These are phyloP conservation scores for Cylindrotheca closterium DNA, from an alignment of 108 stramenopile genomes.

Conservation along the genomic window DNA sequence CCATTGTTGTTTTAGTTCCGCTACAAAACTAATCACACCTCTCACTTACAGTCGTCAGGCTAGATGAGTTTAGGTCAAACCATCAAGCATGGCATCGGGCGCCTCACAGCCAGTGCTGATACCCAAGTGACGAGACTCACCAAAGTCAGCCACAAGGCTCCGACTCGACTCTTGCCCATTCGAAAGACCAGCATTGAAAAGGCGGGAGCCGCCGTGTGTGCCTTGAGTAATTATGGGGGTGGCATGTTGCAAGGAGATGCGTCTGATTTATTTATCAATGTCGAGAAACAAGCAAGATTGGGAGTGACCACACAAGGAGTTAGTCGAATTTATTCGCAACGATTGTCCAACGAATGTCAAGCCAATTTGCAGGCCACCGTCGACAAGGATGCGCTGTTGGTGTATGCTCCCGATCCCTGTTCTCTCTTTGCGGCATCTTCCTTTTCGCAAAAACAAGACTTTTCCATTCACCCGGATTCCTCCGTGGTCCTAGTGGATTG, in stretches of 20 bases:
- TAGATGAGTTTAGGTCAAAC: slow-evolving; percentile 4
- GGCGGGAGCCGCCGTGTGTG: slow-evolving; percentile 57
- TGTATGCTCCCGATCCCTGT: slow-evolving; percentile 58
- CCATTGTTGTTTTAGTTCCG: too few relatives aligned
- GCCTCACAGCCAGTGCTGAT: slow-evolving; percentile 33
- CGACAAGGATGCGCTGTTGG: slow-evolving; percentile 34
- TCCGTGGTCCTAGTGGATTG: slow-evolving; percentile 49
- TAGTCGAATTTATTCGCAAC: slow-evolving; percentile 57
- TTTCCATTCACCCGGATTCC: slow-evolving; percentile 28
- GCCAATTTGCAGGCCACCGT: slow-evolving; percentile 31
- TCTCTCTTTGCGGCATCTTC: slow-evolving; percentile 32
- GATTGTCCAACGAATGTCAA: slow-evolving; percentile 17
- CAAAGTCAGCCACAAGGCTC: slow-evolving; percentile 48
- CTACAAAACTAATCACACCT: too few relatives aligned
- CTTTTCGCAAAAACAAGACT: slow-evolving; percentile 32
- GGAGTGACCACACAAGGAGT: slow-evolving; percentile 75
- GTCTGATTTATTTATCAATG: slow-evolving; percentile 45
- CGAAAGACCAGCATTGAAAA: slow-evolving; percentile 20
- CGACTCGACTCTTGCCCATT: slow-evolving; percentile 47
- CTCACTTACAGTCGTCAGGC: too few relatives aligned
- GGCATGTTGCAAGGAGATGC: slow-evolving; percentile 77
- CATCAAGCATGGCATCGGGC: slow-evolving; percentile 40
- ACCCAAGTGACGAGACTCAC: slow-evolving; percentile 36
- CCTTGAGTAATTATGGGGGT: slow-evolving; percentile 73
- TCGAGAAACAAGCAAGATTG: slow-evolving; percentile 49